A percentile compares a stretch with the other conserved stretches of the same genome.
Evolutionary conservation across 2,329 filamentous ascomycete species (phyloP).

Genomic region (Amauroascus verrucosus): DNA sequence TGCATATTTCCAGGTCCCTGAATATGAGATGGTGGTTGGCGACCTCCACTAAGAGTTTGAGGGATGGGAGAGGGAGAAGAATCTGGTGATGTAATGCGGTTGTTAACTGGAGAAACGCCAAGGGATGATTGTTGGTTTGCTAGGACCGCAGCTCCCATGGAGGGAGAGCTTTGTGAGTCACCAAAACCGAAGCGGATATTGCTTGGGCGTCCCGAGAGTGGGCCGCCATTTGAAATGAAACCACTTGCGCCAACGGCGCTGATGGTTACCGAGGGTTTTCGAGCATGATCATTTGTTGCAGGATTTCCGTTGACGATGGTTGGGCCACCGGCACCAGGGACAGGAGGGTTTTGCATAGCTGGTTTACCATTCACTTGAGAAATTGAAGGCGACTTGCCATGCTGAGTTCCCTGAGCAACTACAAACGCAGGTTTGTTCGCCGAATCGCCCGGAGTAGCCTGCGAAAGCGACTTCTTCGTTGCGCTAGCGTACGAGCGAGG

Average conservation of each 20-base stretch:
- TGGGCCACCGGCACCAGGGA: constrained; percentile 46
- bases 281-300: constrained; percentile 53
- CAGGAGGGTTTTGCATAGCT: constrained; percentile 46
- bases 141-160: constrained; percentile 46
- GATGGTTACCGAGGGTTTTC: constrained; percentile 88
- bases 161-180: constrained; percentile 45
- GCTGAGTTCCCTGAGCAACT: constrained; percentile 38
- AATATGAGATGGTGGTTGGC: constrained; percentile 62
- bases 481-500: constrained; percentile 53
- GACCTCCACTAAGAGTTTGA: constrained; percentile 71
- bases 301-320: constrained; percentile 57
- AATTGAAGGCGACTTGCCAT: constrained; percentile 54
- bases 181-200: constrained; percentile 44
- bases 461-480: constrained; percentile 47
- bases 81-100: constrained; percentile 69
- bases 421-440: constrained; percentile 44
- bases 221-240: constrained; percentile 66
- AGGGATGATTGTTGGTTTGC: constrained; percentile 34
- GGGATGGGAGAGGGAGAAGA: constrained; percentile 90
- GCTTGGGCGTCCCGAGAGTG: constrained; percentile 39
- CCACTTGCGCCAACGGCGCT: constrained; percentile 68
- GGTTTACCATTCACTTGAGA: constrained; percentile 79
- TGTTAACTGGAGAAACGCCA: constrained; percentile 48
- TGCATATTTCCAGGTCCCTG: constrained; percentile 59
- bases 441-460: constrained; percentile 42